A percentile compares a stretch with the other conserved stretches of the same genome.
These are phyloP conservation scores for Solanum chmielewskii DNA, from an alignment of 257 asterid species.

Conservation along the genomic window DNA sequence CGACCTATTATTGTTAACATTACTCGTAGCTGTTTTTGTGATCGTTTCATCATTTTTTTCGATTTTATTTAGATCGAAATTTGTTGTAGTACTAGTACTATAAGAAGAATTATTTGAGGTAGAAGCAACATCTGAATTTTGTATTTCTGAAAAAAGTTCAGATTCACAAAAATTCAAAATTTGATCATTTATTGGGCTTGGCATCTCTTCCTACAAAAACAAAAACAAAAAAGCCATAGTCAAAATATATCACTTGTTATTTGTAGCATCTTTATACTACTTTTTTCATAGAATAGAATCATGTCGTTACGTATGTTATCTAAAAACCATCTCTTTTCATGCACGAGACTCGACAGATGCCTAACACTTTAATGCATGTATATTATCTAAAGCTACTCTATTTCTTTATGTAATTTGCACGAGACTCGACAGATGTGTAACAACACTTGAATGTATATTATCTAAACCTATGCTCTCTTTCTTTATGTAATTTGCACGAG, in stretches of 20 bases:
- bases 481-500: too few relatives aligned
- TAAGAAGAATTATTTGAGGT: constrained; percentile 55
- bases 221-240: background rate
- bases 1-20: constrained; percentile 7
- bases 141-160: constrained; percentile 54
- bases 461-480: too few relatives aligned
- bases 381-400: too few relatives aligned
- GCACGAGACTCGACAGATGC: background rate
- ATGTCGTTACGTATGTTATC: background rate
- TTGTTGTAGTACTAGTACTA: constrained; percentile 4
- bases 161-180: constrained; percentile 67
- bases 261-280: background rate
- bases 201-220: constrained; percentile 54
- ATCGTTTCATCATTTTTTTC: background rate
- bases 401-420: too few relatives aligned
- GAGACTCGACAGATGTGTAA: too few relatives aligned
- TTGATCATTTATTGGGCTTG: constrained; percentile 60
- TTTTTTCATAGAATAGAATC: background rate
- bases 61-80: constrained; percentile 22
- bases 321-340: background rate
- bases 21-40: constrained; percentile 5
- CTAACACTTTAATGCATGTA: background rate
- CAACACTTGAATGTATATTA: too few relatives aligned
- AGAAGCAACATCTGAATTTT: constrained; percentile 61
- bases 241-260: background rate